These are phyloP conservation scores for Leersia perrieri DNA, from an alignment of 176 grass and related monocot genomes.

Conservation along the genomic window DNA sequence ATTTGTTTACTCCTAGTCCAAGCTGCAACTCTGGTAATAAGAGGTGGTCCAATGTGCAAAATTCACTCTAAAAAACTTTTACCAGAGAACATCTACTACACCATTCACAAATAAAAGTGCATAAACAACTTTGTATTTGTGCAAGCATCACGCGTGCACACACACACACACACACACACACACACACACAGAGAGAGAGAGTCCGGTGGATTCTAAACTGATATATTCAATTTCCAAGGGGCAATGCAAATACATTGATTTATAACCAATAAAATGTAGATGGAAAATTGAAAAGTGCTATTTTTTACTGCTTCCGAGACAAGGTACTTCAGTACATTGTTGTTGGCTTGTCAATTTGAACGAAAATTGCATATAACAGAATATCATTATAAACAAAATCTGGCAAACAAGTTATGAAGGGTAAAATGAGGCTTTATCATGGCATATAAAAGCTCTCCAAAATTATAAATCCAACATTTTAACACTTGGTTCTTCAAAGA, in stretches of 20 bases:
- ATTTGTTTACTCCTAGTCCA: too few relatives aligned
- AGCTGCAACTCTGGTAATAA: too few relatives aligned
- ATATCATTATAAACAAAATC: neutral
- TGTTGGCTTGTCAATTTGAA: neutral
- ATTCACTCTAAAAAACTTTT: too few relatives aligned
- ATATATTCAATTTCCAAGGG: conserved; percentile 4
- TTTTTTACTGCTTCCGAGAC: neutral
- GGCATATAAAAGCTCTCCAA: conserved; percentile 11
- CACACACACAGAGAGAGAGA: neutral
- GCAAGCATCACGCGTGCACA: too few relatives aligned
- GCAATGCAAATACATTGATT: neutral
- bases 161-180: too few relatives aligned
- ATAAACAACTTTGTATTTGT: neutral
- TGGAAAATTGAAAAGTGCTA: neutral
- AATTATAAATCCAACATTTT: neutral
- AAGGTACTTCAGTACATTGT: neutral
- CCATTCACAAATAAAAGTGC: neutral
- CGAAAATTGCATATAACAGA: neutral
- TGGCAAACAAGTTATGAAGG: neutral
- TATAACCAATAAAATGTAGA: neutral
- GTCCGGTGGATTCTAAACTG: neutral
- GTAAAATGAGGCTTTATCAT: neutral
- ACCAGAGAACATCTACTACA: neutral
- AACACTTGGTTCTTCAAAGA: neutral
- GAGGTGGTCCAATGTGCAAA: too few relatives aligned